These are phyloP conservation scores for Casuarina glauca DNA, from an alignment of 306 rosid genomes.

Conservation along the genomic window DNA sequence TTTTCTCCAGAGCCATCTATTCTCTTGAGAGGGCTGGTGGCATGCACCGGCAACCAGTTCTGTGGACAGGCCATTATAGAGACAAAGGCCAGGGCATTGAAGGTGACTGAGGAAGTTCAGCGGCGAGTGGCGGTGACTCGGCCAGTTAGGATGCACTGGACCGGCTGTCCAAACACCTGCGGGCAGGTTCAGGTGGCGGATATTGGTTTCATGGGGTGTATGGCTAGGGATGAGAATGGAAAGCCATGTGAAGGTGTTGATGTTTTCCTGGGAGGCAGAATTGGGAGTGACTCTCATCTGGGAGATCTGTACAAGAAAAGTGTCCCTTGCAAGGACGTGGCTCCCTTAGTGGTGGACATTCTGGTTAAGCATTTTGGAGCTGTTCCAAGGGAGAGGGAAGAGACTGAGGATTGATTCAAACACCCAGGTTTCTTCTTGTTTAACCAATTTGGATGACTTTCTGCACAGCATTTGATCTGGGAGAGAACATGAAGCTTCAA, in stretches of 20 bases:
- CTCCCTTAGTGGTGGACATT: constrained; percentile 73
- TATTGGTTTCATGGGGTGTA: constrained; percentile 97
- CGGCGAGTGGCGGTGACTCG: constrained; percentile 60
- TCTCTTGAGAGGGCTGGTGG: constrained; percentile 83
- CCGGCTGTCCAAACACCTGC: constrained; percentile 89
- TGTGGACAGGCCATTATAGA: constrained; percentile 97
- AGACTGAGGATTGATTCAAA: neutral
- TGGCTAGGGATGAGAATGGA: constrained; percentile 88
- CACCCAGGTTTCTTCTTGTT: neutral
- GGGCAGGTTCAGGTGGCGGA: constrained; percentile 98
- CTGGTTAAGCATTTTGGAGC: constrained; percentile 77
- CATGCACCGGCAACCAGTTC: constrained; percentile 93
- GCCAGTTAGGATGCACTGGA: constrained; percentile 97
- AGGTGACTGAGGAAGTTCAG: constrained; percentile 82
- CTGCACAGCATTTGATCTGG: neutral
- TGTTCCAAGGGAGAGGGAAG: constrained; percentile 35
- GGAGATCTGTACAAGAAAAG: constrained; percentile 72
- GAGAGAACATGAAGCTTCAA: neutral
- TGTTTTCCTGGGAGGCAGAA: constrained; percentile 84
- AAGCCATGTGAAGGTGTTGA: constrained; percentile 79
- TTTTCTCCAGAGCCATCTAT: constrained; percentile 75
- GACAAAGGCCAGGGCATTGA: constrained; percentile 86
- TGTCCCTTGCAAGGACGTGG: constrained; percentile 95
- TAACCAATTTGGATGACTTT: neutral
- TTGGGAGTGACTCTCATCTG: constrained; percentile 93